These are phyloP conservation scores for Thielaviopsis populi DNA, from an alignment of 2,329 filamentous ascomycete species.

Conservation along the genomic window DNA sequence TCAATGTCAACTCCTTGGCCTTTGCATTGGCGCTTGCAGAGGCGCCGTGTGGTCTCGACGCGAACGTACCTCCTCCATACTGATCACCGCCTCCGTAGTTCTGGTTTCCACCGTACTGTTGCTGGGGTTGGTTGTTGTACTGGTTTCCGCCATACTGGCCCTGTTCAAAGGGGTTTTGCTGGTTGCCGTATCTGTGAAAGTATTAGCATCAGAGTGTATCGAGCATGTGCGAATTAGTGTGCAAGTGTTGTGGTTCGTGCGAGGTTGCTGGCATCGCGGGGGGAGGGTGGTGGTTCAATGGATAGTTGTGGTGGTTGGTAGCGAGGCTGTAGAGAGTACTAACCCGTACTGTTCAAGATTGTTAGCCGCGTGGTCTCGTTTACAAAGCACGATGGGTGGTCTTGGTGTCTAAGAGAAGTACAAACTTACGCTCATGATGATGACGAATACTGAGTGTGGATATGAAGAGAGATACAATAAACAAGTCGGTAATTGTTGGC, in stretches of 20 bases:
- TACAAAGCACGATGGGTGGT: background rate
- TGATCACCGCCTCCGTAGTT: constrained; percentile 25
- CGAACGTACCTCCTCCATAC: constrained; percentile 14
- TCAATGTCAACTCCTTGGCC: constrained; percentile 16
- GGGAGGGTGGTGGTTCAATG: background rate
- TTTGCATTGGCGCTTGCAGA: constrained; percentile 12
- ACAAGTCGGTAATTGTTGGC: background rate
- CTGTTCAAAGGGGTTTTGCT: constrained; percentile 44
- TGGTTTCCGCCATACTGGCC: constrained; percentile 27
- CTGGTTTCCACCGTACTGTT: constrained; percentile 21
- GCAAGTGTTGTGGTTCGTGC: background rate
- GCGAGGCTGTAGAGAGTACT: constrained; percentile 23
- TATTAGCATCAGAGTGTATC: background rate
- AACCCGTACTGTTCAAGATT: constrained; percentile 36
- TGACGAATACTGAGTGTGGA: constrained; percentile 2
- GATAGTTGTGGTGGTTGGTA: background rate
- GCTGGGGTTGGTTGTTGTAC: constrained; percentile 20
- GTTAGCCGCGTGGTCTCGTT: background rate
- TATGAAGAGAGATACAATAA: background rate
- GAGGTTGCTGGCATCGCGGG: background rate
- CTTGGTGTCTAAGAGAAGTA: background rate
- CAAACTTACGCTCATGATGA: constrained; percentile 12
- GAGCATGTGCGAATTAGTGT: constrained; percentile 1
- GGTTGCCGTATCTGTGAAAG: constrained; percentile 35
- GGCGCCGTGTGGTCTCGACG: constrained; percentile 8